These are phyloP conservation scores for Candida gorgasii DNA, from an alignment of 805 yeast species.

Conservation along the genomic window DNA sequence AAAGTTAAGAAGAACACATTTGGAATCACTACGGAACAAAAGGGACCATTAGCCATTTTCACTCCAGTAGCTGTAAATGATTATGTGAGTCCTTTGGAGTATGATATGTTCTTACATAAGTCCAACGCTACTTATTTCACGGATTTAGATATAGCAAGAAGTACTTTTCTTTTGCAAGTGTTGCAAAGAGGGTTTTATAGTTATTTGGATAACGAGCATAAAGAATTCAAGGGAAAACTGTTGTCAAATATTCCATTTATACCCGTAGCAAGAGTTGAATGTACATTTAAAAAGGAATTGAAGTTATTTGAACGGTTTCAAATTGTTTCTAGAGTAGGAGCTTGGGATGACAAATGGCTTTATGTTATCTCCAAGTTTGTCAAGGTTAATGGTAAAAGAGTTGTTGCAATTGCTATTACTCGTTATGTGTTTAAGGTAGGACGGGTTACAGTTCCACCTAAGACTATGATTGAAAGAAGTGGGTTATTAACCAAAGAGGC, in stretches of 20 bases:
- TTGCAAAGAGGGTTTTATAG: constrained; percentile 58
- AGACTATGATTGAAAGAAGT: constrained; percentile 44
- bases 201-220: constrained; percentile 39
- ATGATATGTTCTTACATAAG: constrained; percentile 86
- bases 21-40: constrained; percentile 27
- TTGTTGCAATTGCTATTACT: constrained; percentile 59
- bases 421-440: constrained; percentile 81
- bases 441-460: constrained; percentile 71
- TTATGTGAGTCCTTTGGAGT: constrained; percentile 73
- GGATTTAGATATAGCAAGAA: constrained; percentile 79
- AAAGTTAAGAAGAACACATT: constrained; percentile 29
- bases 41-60: constrained; percentile 38
- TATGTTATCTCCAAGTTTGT: constrained; percentile 67
- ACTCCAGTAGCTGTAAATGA: constrained; percentile 45
- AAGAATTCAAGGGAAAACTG: constrained; percentile 29
- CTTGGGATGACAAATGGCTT: constrained; percentile 90
- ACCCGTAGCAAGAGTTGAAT: constrained; percentile 75
- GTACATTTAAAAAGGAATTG: constrained; percentile 72
- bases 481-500: constrained; percentile 18
- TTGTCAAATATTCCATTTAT: constrained; percentile 53
- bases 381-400: constrained; percentile 22
- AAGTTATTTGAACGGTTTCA: constrained; percentile 60
- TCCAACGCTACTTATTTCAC: constrained; percentile 81
- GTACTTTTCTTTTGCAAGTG: constrained; percentile 55
- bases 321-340: constrained; percentile 59